These are phyloP conservation scores for Didymosphaeria variabile DNA, from an alignment of 2,329 filamentous ascomycete species.

Conservation along the genomic window DNA sequence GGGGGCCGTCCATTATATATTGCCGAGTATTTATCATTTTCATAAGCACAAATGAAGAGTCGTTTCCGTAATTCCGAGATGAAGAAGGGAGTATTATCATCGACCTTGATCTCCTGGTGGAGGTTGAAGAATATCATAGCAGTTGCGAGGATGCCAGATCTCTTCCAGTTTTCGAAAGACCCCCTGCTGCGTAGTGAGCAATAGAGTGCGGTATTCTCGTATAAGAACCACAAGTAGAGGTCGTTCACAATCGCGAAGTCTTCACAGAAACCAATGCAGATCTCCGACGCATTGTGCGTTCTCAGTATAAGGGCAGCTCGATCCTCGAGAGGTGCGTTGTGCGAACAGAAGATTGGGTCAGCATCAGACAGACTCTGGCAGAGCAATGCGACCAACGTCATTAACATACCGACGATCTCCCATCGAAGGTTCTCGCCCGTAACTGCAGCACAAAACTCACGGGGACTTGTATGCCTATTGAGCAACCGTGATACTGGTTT, in stretches of 20 bases:
- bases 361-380: conserved; percentile 43
- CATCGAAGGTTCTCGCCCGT: conserved; percentile 54
- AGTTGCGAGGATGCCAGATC: conserved; percentile 39
- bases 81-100: conserved; percentile 47
- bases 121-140: conserved; percentile 49
- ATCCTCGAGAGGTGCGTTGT: conserved; percentile 38
- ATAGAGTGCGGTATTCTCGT: conserved; percentile 39
- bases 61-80: conserved; percentile 46
- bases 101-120: conserved; percentile 44
- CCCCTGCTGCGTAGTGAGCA: conserved; percentile 40
- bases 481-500: conserved; percentile 43
- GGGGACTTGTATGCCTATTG: conserved; percentile 48
- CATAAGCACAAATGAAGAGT: conserved; percentile 42
- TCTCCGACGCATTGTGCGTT: conserved; percentile 39
- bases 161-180: conserved; percentile 45
- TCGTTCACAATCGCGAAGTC: conserved; percentile 45
- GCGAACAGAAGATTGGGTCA: conserved; percentile 43
- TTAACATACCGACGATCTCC: conserved; percentile 55
- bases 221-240: conserved; percentile 45
- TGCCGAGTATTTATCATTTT: conserved; percentile 60
- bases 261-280: conserved; percentile 45
- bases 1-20: conserved; percentile 66
- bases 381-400: conserved; percentile 50
- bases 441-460: conserved; percentile 49
- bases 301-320: conserved; percentile 32